Base-by-base conservation (phyloP, 2,329 filamentous ascomycete species). In the Cordyceps javanica region DNA sequence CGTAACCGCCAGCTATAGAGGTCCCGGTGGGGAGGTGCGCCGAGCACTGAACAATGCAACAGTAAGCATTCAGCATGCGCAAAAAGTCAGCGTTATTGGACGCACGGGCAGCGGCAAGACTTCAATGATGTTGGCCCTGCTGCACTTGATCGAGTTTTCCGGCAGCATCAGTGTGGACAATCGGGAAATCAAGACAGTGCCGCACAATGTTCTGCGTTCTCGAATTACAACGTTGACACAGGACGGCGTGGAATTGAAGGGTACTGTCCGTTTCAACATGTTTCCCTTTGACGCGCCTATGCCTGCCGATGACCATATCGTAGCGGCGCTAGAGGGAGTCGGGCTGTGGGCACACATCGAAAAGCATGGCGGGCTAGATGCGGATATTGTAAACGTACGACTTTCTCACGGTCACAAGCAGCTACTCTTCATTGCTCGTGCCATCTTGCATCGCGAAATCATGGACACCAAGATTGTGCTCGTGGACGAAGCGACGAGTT, bases 141-240 rank as follows among this genome's bases (percentile, higher is more conserved):
- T 57, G 6, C 38, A 57, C 48, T 26, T 61, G 57, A 49, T 61
- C 11, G 59, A 61, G 32, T 57, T 48, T n/a, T 53, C 57, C 16
- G 66, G 70, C 36, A 61, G 49, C 41, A 67, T 71, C 14, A 26
- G 59, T 3, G 55, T 73, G 0, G 68, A 72, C 26, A 65, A 63
- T 14, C 28, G 69, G 1, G 65, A 71, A n/a, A 63, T 70, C 11
- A 60, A 55, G 2, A 55, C n/a, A 0, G 57, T 72, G 0, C 42
- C 62, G 0, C 64, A 62, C 11, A 59, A 64, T 14, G 0, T 63
- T 1, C 36, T 72, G 10, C 64, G 69, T 2, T 64, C 64, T 1
- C 66, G 62, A 16, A 69, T 73, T 19, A 63, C 70, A 5, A 64
- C 65, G 0, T 59, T 72, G 0, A 57, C 70, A 0, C 71, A 72